Evolutionary conservation across 495 filamentous ascomycete species (phyloP).

Genomic region (Apiosordaria backusii): DNA sequence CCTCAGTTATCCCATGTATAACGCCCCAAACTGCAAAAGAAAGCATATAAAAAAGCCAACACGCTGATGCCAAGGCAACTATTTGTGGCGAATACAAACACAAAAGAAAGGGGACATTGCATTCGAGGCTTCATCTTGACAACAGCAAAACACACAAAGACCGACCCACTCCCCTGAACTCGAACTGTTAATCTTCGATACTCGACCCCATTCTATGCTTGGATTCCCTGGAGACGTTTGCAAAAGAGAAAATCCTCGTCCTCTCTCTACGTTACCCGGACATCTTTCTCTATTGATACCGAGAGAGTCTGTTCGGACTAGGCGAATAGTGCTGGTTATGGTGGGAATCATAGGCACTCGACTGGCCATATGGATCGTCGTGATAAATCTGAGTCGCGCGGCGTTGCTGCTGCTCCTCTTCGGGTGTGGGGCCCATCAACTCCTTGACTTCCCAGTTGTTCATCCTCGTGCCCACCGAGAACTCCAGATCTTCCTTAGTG

Average conservation of each 20-base stretch:
- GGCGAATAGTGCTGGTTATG: conserved; percentile 42
- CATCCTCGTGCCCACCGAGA: conserved; percentile 88
- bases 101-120: conserved; percentile 11
- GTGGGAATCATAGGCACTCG: conserved; percentile 42
- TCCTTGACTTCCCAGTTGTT: conserved; percentile 99
- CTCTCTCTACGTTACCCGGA: background rate
- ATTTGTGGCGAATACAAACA: conserved; percentile 1
- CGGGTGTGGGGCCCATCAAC: conserved; percentile 55
- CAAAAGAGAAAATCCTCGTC: background rate
- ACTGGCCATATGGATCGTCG: conserved; percentile 53
- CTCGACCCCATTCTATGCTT: background rate
- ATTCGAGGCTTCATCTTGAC: conserved; percentile 5
- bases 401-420: conserved; percentile 62
- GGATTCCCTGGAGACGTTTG: background rate
- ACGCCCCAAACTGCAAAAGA: conserved; percentile 8
- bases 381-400: conserved; percentile 67
- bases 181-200: no score
- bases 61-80: conserved; percentile 25
- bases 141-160: background rate
- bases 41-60: conserved; percentile 17
- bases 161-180: no score
- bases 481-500: conserved; percentile 96
- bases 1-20: background rate
- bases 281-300: conserved; percentile 16
- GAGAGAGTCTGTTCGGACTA: conserved; percentile 37